A percentile compares a stretch with the other conserved stretches of the same genome.
These are phyloP conservation scores for Candida silvicultrix DNA, from an alignment of 805 yeast species.

Conservation along the genomic window DNA sequence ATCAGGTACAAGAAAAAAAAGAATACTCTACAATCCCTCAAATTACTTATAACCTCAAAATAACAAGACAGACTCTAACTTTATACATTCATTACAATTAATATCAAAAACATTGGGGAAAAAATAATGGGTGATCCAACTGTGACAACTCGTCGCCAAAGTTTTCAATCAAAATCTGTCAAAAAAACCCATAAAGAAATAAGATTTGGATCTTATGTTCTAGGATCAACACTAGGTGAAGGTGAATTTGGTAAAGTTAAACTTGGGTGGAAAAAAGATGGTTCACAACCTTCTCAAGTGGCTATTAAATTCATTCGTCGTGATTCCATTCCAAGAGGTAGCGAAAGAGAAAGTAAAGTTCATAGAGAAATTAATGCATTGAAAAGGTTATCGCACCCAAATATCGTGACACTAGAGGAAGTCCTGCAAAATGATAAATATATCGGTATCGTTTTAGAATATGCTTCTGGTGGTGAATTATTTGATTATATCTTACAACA, in stretches of 20 bases:
- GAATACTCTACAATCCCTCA: not conserved
- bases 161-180: slow-evolving; percentile 17
- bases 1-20: not conserved
- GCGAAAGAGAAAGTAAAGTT: slow-evolving; percentile 82
- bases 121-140: slow-evolving; percentile 4
- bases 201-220: slow-evolving; percentile 81
- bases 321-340: slow-evolving; percentile 80
- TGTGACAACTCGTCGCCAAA: slow-evolving; percentile 19
- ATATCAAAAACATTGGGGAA: too few species aligned
- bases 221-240: slow-evolving; percentile 93
- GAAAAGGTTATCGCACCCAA: slow-evolving; percentile 83
- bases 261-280: slow-evolving; percentile 90
- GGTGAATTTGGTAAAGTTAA: slow-evolving; percentile 99
- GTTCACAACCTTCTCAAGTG: slow-evolving; percentile 63
- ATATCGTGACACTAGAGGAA: slow-evolving; percentile 85
- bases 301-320: slow-evolving; percentile 90
- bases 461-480: slow-evolving; percentile 96
- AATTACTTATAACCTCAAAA: too few species aligned
- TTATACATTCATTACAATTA: not conserved
- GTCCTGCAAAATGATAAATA: slow-evolving; percentile 91
- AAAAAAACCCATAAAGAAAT: slow-evolving; percentile 52
- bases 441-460: slow-evolving; percentile 93
- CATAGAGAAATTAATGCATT: slow-evolving; percentile 91
- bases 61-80: not conserved
- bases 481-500: slow-evolving; percentile 88